Conservation (phyloP, 139 green algal genomes). For the Limnomonas spitsbergensis region DNA sequence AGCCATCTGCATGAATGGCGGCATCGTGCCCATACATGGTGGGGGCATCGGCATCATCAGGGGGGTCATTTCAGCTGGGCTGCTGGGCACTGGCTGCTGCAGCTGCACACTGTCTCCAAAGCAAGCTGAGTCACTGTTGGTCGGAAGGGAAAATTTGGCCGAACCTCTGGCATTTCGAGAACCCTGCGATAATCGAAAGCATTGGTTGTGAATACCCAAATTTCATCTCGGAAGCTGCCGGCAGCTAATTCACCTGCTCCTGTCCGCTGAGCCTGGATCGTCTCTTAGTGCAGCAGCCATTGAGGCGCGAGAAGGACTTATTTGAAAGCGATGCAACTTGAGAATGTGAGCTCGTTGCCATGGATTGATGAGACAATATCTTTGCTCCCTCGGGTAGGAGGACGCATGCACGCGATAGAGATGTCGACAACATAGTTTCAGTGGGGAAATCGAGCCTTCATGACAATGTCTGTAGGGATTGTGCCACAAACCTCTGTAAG, state of each 20-base stretch:
- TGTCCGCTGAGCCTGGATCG: slow-evolving; percentile 49
- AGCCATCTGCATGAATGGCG: too few species aligned
- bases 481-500: too few species aligned
- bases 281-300: slow-evolving; percentile 76
- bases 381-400: too few species aligned
- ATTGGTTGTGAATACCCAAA: too few species aligned
- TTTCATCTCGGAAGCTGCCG: too few species aligned
- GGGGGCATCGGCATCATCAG: not conserved
- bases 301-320: slow-evolving; percentile 84
- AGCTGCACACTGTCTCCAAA: not conserved
- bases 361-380: too few species aligned
- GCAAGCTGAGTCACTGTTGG: too few species aligned
- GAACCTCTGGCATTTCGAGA: not conserved
- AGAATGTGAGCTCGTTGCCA: slow-evolving; percentile 12
- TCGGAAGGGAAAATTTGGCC: not conserved
- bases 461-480: too few species aligned
- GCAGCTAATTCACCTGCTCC: slow-evolving; percentile 48
- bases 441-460: too few species aligned
- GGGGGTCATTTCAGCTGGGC: not conserved
- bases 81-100: not conserved
- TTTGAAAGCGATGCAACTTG: slow-evolving; percentile 86
- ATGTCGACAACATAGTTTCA: too few species aligned
- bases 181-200: not conserved
- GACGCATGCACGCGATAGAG: too few species aligned
- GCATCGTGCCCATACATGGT: not conserved